Evolutionary conservation across 2,329 filamentous ascomycete species (phyloP), one percentile per base, ranked within the genome.

Genomic region (Ceratocystis destructans): DNA sequence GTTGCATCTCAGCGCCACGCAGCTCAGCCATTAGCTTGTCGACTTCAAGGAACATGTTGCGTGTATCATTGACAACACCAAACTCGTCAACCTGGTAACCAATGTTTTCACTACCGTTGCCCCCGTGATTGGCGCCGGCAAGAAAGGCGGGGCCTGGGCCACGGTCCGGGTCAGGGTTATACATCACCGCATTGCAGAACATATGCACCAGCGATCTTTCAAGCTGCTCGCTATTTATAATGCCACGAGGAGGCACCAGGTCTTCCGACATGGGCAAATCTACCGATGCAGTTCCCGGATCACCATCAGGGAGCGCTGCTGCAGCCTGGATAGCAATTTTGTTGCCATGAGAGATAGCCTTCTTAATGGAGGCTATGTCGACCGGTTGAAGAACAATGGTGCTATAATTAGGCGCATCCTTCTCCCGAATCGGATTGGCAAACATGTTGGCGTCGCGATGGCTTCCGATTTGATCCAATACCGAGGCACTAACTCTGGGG

Each of bases 151-250:
- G 78, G 0, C 87, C 87, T 8, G 87, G 84, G 0, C 88, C 87
- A 31, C 87, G 83, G 70, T 88, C 80, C 0, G 87, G 86, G 69
- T 96, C 90, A 0, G 89, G 86, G 71, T 97, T 97, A 79, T 96
- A 99, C 94, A 99, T 97, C 75, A 96, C 88, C 20, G 94, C 93
- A 72, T 97, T 97, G 70, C 91, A 90, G 74, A 97, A 96, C 89
- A 97, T 96, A 71, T 95, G 89, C 71, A 95, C 90, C 10, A 97
- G 79, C 74, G 97, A 93, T 70, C 91, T 90, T 75, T 97, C 93
- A 17, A 97, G 81, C 74, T 97, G 94, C 1, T 88, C 85, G 63
- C 89, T 92, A 75, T 97, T 97, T 75, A 97, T 89, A 71, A 97
- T 96, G 22, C 87, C 90, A 71, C 86, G 89, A 0, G 94, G 93